Evolutionary conservation across 805 yeast genomes (phyloP).

Genomic region (Candida fluviatilis): DNA sequence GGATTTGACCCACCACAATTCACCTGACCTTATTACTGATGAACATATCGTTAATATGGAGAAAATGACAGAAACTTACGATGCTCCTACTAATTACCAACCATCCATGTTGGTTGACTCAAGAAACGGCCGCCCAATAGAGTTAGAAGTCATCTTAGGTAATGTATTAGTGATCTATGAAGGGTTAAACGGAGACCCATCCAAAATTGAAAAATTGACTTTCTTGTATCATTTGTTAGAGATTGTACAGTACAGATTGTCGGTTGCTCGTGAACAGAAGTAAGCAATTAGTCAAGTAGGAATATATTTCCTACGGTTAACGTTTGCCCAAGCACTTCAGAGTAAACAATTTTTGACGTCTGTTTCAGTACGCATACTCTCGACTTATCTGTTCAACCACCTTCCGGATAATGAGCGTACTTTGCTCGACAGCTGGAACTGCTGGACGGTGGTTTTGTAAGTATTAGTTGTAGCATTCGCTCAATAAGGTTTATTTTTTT

Average conservation of each 20-base stretch:
- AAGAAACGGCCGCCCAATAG: conserved; percentile 62
- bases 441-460: no score
- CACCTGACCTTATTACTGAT: conserved; percentile 12
- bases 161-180: conserved; percentile 37
- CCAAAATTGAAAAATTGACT: conserved; percentile 15
- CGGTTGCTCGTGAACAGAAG: background rate
- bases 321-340: no score
- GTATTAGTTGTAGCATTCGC: no score
- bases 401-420: no score
- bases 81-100: conserved; percentile 54
- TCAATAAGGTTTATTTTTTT: no score
- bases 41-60: conserved; percentile 12
- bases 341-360: no score
- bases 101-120: conserved; percentile 76
- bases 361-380: no score
- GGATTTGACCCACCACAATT: conserved; percentile 14
- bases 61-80: conserved; percentile 20
- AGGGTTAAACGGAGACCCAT: conserved; percentile 9
- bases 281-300: no score
- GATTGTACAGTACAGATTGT: conserved; percentile 11
- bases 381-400: no score
- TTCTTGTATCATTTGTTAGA: conserved; percentile 18
- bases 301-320: no score
- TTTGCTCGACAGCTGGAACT: no score
- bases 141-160: conserved; percentile 68